These are phyloP conservation scores for Draba incana DNA, from an alignment of 345 rosid genomes.

Conservation along the genomic window DNA sequence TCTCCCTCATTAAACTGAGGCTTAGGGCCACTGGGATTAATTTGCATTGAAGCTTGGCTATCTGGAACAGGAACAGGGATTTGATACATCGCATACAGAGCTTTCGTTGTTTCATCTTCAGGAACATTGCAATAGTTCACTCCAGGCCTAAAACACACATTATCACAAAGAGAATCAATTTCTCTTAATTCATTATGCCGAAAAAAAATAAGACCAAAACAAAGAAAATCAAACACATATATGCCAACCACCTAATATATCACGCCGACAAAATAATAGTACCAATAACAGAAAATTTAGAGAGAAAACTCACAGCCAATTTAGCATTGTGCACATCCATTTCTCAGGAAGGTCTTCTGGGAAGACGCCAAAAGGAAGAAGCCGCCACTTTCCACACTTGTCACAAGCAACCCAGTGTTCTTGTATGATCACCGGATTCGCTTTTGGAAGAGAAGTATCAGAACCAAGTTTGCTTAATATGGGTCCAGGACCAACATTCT, in stretches of 20 bases:
- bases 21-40: constrained; percentile 43
- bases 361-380: constrained; percentile 73
- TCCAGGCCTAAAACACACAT: constrained; percentile 66
- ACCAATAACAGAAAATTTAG: constrained; percentile 11
- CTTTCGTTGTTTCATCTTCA: constrained; percentile 81
- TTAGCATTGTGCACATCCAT: constrained; percentile 94
- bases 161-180: constrained; percentile 32
- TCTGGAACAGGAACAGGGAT: constrained; percentile 50
- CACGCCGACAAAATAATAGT: constrained; percentile 6
- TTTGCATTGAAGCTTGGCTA: constrained; percentile 48
- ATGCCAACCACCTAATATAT: constrained; percentile 28
- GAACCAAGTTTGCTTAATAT: constrained; percentile 42
- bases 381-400: constrained; percentile 91
- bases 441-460: constrained; percentile 51
- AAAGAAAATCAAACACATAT: constrained; percentile 17
- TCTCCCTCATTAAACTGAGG: constrained; percentile 36
- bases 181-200: constrained; percentile 17
- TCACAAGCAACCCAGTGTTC: constrained; percentile 94
- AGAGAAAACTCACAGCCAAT: constrained; percentile 90
- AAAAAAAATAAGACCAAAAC: constrained; percentile 1
- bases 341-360: constrained; percentile 79
- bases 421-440: constrained; percentile 55
- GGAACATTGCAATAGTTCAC: constrained; percentile 73
- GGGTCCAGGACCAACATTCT: constrained; percentile 44
- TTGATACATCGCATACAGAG: constrained; percentile 53